Percentiles rank a stretch among this genome's conserved stretches.
Evolutionary conservation across 768 basidiomycete species (phyloP).

Genomic region (Coprinopsis cinerea): DNA sequence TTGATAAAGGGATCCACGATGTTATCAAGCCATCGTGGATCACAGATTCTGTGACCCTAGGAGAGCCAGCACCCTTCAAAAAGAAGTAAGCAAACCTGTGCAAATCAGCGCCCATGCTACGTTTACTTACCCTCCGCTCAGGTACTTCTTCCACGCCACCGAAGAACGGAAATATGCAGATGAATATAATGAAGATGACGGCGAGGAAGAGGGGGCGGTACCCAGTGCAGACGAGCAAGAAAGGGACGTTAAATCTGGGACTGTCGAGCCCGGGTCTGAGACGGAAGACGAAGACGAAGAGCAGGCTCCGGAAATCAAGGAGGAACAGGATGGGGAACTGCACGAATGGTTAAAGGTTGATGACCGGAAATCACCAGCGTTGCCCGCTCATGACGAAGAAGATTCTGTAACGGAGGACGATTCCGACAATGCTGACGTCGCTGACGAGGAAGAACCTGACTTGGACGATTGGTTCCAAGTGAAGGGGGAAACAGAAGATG

Average conservation of each 20-base stretch:
- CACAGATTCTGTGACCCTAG: conserved; percentile 61
- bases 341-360: conserved; percentile 52
- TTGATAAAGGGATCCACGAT: conserved; percentile 64
- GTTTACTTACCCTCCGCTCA: conserved; percentile 19
- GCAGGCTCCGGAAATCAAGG: conserved; percentile 14
- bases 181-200: conserved; percentile 46
- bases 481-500: conserved; percentile 15
- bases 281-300: conserved; percentile 45
- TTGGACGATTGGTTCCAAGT: conserved; percentile 37
- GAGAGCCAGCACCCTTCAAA: conserved; percentile 50
- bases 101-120: neutral
- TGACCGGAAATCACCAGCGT: conserved; percentile 21
- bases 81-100: conserved; percentile 47
- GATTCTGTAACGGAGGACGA: conserved; percentile 63
- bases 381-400: conserved; percentile 29
- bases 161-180: conserved; percentile 38
- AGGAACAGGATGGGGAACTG: neutral
- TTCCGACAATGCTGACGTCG: conserved; percentile 60
- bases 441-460: conserved; percentile 19
- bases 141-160: conserved; percentile 79
- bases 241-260: conserved; percentile 35
- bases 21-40: conserved; percentile 83
- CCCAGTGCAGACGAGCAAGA: conserved; percentile 24
- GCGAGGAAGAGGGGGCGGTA: conserved; percentile 19
- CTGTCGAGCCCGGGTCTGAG: conserved; percentile 54